Evolutionary conservation across 257 asterid species (phyloP).

Genomic region (Nemophila menziesii): DNA sequence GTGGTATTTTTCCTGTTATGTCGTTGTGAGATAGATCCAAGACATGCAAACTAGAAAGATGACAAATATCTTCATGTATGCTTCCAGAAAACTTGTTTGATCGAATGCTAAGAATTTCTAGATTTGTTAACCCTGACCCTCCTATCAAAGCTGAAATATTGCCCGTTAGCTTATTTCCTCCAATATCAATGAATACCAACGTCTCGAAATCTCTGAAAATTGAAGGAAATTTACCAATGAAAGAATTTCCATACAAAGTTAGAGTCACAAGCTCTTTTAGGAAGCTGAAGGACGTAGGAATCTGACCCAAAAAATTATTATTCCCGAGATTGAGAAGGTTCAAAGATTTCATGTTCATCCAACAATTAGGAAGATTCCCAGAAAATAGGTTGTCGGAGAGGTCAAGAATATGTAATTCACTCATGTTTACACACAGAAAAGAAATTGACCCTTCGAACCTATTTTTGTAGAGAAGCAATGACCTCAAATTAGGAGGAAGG

Average conservation of each 20-base stretch:
- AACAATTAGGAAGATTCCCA: slow-evolving; percentile 22
- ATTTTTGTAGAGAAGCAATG: slow-evolving; percentile 16
- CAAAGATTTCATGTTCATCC: slow-evolving; percentile 4
- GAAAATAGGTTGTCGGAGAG: slow-evolving; percentile 13
- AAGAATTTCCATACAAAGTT: background rate
- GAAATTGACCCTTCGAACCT: slow-evolving; percentile 21
- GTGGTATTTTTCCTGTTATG: slow-evolving; percentile 16
- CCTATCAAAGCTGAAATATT: too few relatives aligned
- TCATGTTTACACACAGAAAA: slow-evolving; percentile 10
- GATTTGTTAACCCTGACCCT: too few relatives aligned
- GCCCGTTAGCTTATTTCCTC: too few relatives aligned
- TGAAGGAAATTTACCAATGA: background rate
- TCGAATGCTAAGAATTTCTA: too few relatives aligned
- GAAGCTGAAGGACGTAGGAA: slow-evolving; percentile 13
- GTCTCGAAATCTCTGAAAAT: too few relatives aligned
- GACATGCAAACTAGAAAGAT: background rate
- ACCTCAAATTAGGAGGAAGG: background rate
- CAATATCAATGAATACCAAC: too few relatives aligned
- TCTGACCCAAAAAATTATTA: slow-evolving; percentile 12
- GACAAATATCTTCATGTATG: slow-evolving; percentile 6
- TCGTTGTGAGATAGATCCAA: background rate
- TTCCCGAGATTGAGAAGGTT: background rate
- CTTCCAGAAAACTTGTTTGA: too few relatives aligned
- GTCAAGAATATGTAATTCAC: background rate
- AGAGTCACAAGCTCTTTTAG: background rate